phyloP scores from a whole-genome alignment of 768 basidiomycete species.

The Boletus pseudopeckii region DNA sequence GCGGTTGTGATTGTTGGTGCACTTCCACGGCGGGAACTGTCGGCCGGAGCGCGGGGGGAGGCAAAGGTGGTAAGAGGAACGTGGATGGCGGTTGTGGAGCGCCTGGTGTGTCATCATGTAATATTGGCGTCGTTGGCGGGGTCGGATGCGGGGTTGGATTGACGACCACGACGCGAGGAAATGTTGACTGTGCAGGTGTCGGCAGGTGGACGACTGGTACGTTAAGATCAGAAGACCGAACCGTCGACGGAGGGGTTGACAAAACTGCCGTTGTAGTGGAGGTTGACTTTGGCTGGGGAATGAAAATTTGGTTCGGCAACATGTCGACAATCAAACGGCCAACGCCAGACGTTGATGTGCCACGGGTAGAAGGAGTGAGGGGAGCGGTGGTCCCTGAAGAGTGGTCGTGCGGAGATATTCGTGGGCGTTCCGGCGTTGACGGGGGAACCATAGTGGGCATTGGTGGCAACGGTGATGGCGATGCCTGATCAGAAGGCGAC shows the following conservation, averaged over 20 bases:
- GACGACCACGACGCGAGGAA: conserved; percentile 63
- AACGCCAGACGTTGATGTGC: conserved; percentile 29
- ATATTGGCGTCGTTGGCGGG: conserved; percentile 65
- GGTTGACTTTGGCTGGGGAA: conserved; percentile 19
- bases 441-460: conserved; percentile 14
- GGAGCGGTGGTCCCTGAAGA: conserved; percentile 10
- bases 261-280: not conserved
- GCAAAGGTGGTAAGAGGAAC: conserved; percentile 30
- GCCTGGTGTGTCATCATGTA: conserved; percentile 25
- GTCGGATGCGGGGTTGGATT: conserved; percentile 79
- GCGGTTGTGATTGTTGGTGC: conserved; percentile 15
- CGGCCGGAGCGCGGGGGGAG: conserved; percentile 23
- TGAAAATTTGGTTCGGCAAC: conserved; percentile 41
- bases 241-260: conserved; percentile 4
- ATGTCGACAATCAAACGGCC: conserved; percentile 59
- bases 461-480: conserved; percentile 28
- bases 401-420: conserved; percentile 19
- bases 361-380: conserved; percentile 10
- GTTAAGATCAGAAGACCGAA: conserved; percentile 12
- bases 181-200: conserved; percentile 24
- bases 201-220: conserved; percentile 31
- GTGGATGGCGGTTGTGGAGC: conserved; percentile 25
- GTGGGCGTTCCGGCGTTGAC: conserved; percentile 30
- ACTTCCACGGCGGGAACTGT: not conserved
- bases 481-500: conserved; percentile 29